phyloP scores from a whole-genome alignment of 2,329 filamentous ascomycete species.

The Sporothrix mexicana region DNA sequence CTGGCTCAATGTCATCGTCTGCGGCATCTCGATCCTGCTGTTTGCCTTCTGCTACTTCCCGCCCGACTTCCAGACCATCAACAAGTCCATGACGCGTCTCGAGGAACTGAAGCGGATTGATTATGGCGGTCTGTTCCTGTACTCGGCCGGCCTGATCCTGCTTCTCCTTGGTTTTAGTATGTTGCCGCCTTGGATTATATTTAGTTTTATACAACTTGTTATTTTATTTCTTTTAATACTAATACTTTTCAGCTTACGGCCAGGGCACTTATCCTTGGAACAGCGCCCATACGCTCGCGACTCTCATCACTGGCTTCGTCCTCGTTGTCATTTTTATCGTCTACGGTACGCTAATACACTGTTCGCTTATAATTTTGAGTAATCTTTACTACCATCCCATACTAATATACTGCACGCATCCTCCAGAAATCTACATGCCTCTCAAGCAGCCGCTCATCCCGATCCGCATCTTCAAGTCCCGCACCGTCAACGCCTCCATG shows the following conservation, averaged over 20 bases:
- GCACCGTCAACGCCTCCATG: constrained; percentile 21
- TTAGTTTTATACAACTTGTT: too few species aligned
- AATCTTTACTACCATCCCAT: too few species aligned
- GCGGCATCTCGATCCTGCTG: constrained; percentile 46
- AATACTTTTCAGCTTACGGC: too few species aligned
- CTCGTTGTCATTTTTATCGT: constrained; percentile 27
- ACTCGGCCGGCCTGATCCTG: constrained; percentile 48
- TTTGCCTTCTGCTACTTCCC: constrained; percentile 54
- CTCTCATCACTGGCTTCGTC: constrained; percentile 46
- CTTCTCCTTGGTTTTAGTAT: constrained; percentile 49
- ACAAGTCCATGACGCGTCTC: constrained; percentile 44
- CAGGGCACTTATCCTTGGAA: constrained; percentile 50
- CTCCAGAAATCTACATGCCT: constrained; percentile 24
- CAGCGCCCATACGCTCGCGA: constrained; percentile 45
- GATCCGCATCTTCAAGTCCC: constrained; percentile 29
- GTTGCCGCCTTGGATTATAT: not conserved
- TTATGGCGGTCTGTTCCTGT: constrained; percentile 51
- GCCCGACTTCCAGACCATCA: constrained; percentile 51
- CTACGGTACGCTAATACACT: not conserved
- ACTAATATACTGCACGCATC: not conserved
- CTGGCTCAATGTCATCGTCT: constrained; percentile 54
- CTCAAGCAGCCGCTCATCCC: constrained; percentile 29
- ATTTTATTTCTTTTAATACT: not conserved
- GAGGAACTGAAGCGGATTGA: constrained; percentile 53
- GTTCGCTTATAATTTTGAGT: too few species aligned